phyloP scores from a whole-genome alignment of 2,329 filamentous ascomycete genomes.

The Arthroderma uncinatum region DNA sequence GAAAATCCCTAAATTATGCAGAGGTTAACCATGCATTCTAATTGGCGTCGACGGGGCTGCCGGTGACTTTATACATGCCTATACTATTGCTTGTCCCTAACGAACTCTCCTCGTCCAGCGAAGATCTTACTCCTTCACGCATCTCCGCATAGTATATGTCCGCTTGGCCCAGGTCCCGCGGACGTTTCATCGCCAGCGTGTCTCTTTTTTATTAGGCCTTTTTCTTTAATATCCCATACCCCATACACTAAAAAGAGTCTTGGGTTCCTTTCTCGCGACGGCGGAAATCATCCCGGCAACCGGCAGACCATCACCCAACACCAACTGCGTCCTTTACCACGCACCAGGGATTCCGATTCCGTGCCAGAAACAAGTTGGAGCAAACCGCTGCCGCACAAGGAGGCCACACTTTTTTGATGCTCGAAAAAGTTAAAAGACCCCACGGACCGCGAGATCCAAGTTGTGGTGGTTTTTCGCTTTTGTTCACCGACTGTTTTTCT shows the following conservation, averaged over 20 bases:
- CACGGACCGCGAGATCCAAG: neutral
- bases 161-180: neutral
- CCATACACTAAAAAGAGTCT: too few species aligned
- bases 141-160: constrained; percentile 1
- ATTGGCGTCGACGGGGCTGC: neutral
- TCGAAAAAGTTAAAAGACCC: neutral
- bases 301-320: neutral
- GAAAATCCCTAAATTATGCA: neutral
- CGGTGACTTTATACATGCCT: constrained; percentile 2
- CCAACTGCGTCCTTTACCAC: constrained; percentile 3
- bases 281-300: neutral
- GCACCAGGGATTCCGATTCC: neutral
- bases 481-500: neutral
- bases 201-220: too few species aligned
- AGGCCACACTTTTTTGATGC: neutral
- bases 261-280: neutral
- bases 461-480: neutral
- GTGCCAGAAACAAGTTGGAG: neutral
- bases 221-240: neutral
- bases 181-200: neutral
- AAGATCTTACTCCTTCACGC: neutral
- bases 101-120: neutral
- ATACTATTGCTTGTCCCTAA: neutral
- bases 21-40: neutral
- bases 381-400: neutral